A percentile compares a stretch with the other conserved stretches of the same genome.
These are phyloP conservation scores for Exserohilum turcica DNA, from an alignment of 2,329 filamentous ascomycete genomes.

Conservation along the genomic window DNA sequence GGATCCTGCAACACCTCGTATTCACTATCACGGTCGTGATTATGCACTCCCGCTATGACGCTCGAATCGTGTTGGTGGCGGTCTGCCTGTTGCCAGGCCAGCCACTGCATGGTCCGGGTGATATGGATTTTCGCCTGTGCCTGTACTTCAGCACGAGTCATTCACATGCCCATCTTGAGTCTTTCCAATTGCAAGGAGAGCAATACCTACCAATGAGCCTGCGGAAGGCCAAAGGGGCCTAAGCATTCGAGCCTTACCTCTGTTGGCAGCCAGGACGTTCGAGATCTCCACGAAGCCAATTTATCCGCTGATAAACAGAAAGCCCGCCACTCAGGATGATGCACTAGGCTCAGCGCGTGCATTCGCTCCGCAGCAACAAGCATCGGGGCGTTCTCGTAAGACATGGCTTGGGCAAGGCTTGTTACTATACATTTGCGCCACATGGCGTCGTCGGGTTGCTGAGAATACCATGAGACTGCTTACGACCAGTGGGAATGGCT, in stretches of 20 bases:
- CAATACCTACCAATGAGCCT: neutral
- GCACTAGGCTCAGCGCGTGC: constrained; percentile 5
- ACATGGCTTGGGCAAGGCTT: constrained; percentile 8
- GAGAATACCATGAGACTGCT: constrained; percentile 1
- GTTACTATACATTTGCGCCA: neutral
- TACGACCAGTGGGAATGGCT: neutral
- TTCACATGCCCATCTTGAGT: neutral
- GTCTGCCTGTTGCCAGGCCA: neutral
- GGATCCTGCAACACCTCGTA: neutral
- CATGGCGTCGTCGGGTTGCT: neutral
- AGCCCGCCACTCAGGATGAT: constrained; percentile 9
- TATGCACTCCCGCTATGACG: neutral
- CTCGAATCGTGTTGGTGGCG: constrained; percentile 1
- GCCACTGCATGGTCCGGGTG: neutral
- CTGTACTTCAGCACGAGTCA: neutral
- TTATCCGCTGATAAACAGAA: constrained; percentile 9
- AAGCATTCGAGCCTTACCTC: neutral
- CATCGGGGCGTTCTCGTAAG: constrained; percentile 7
- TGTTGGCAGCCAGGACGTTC: constrained; percentile 5
- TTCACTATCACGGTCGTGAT: neutral
- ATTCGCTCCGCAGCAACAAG: constrained; percentile 10
- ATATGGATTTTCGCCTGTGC: neutral
- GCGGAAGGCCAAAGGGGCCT: neutral
- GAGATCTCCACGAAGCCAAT: constrained; percentile 3
- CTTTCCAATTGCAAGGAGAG: neutral